These are phyloP conservation scores for Entelexis paramagnoliae DNA, from an alignment of 1,139 yeast species.

Conservation along the genomic window DNA sequence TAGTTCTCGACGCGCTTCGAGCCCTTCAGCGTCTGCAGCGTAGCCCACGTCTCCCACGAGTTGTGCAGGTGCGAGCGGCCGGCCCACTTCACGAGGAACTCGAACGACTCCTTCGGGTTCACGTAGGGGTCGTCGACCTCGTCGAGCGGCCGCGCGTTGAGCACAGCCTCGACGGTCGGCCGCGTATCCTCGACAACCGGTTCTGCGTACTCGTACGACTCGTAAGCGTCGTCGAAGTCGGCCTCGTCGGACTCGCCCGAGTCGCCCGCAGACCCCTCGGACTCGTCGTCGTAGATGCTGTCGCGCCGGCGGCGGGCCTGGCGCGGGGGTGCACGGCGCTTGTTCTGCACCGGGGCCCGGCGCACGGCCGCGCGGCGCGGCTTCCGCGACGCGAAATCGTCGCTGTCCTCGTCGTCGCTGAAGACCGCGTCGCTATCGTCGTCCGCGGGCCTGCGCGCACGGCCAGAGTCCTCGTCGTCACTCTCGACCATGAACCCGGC, in stretches of 20 bases:
- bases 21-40: constrained; percentile 47
- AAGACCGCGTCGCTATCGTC: constrained; percentile 14
- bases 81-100: constrained; percentile 64
- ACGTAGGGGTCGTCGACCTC: constrained; percentile 34
- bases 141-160: constrained; percentile 62
- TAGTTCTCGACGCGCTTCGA: constrained; percentile 82
- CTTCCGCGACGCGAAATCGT: constrained; percentile 1
- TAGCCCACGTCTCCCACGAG: constrained; percentile 76
- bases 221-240: constrained; percentile 10
- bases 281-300: constrained; percentile 21
- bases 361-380: constrained; percentile 1
- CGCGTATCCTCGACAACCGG: constrained; percentile 24
- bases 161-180: constrained; percentile 44
- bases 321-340: neutral
- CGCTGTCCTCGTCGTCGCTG: constrained; percentile 16
- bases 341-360: neutral
- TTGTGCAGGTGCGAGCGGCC: constrained; percentile 85
- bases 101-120: constrained; percentile 32
- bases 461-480: constrained; percentile 21
- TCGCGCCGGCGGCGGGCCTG: constrained; percentile 12
- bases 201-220: neutral
- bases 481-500: constrained; percentile 30
- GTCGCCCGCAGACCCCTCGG: constrained; percentile 11
- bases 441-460: constrained; percentile 6
- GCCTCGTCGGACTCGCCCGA: neutral